A percentile compares a stretch with the other conserved stretches of the same genome.
Conservation (phyloP, 805 yeast genomes). For the Zygoascus ofunaensis region DNA sequence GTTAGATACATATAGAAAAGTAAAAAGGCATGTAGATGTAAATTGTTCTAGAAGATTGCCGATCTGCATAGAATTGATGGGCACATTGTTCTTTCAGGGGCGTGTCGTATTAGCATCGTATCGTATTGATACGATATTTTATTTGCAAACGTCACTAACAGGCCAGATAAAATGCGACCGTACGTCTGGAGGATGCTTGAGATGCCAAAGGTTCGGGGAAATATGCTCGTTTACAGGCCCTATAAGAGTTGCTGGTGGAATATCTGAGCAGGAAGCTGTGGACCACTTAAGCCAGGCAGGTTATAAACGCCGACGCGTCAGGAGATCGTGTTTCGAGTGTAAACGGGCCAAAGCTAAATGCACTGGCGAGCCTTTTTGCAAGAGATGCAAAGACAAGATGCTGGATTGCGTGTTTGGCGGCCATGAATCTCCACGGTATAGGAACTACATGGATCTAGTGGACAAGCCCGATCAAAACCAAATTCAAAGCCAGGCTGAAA, state of each 20-base stretch:
- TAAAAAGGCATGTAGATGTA: no score
- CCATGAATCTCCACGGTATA: not conserved
- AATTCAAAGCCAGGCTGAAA: not conserved
- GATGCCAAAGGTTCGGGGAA: conserved; percentile 10
- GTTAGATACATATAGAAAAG: no score
- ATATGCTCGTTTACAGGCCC: conserved; percentile 5
- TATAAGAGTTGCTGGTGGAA: not conserved
- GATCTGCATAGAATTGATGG: no score
- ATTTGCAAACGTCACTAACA: no score
- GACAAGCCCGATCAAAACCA: no score
- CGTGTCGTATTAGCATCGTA: no score
- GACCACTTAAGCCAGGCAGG: conserved; percentile 10
- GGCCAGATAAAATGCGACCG: conserved; percentile 13
- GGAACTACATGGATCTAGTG: no score
- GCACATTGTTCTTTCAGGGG: no score
- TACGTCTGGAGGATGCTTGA: conserved; percentile 10
- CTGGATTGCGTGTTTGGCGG: conserved; percentile 6
- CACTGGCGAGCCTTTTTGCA: conserved; percentile 8
- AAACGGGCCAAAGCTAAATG: conserved; percentile 10
- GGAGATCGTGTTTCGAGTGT: conserved; percentile 12
- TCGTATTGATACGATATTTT: no score
- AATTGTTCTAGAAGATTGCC: no score
- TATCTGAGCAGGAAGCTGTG: not conserved
- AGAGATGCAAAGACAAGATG: conserved; percentile 7
- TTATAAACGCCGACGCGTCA: conserved; percentile 8